phyloP scores from a whole-genome alignment of 768 basidiomycete genomes.

The Tulasnella sp. region DNA sequence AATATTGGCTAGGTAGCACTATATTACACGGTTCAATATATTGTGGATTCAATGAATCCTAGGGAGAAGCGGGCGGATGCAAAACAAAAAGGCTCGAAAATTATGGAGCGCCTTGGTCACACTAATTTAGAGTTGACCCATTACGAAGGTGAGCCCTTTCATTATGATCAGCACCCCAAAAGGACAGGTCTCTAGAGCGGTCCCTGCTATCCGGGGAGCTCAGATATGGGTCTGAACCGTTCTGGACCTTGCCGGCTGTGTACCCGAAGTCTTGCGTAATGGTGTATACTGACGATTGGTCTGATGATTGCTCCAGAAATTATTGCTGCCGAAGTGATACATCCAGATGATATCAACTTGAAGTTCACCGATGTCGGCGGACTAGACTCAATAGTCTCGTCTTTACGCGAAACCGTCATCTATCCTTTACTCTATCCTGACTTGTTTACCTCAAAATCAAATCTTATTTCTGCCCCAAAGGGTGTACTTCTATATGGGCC shows the following conservation, averaged over 20 bases:
- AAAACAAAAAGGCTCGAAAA: conserved; percentile 45
- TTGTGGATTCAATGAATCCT: conserved; percentile 46
- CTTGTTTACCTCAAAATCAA: conserved; percentile 68
- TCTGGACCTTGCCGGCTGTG: too few relatives aligned
- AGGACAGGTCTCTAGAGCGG: neutral
- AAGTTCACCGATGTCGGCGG: conserved; percentile 82
- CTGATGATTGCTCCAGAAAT: conserved; percentile 45
- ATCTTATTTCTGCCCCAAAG: conserved; percentile 81
- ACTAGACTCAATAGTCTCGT: conserved; percentile 77
- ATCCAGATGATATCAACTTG: conserved; percentile 75
- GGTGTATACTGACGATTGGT: too few relatives aligned
- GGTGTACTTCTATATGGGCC: conserved; percentile 93
- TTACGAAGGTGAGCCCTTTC: conserved; percentile 53
- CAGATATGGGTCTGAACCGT: too few relatives aligned
- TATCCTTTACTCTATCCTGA: conserved; percentile 85
- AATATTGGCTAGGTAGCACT: conserved; percentile 47
- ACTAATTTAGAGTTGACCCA: conserved; percentile 68
- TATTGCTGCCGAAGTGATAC: conserved; percentile 86
- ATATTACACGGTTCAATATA: conserved; percentile 70
- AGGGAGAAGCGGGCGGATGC: conserved; percentile 36
- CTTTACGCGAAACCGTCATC: conserved; percentile 88
- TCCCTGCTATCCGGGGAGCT: too few relatives aligned
- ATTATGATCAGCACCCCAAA: neutral
- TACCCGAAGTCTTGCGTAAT: too few relatives aligned
- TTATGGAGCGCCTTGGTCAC: conserved; percentile 58